phyloP scores from a whole-genome alignment of 1,284 basidiomycete genomes.

The Moesziomyces aphidis region DNA sequence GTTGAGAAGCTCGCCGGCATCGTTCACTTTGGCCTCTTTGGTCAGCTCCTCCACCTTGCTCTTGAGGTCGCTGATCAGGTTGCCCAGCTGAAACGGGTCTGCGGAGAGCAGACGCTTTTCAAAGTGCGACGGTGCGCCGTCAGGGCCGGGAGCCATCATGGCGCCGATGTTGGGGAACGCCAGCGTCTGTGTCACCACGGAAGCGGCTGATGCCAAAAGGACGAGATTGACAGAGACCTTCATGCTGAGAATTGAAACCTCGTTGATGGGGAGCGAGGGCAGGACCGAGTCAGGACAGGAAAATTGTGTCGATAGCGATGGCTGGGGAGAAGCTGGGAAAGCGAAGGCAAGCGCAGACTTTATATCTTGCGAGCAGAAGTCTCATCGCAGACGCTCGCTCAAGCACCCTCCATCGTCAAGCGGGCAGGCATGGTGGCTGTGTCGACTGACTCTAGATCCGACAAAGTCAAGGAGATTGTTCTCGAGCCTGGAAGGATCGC shows the following conservation, averaged over 20 bases:
- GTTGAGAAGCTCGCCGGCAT: conserved; percentile 2
- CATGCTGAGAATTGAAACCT: conserved; percentile 4
- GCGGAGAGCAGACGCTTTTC: conserved; percentile 19
- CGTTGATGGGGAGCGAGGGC: not conserved
- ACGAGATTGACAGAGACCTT: conserved; percentile 12
- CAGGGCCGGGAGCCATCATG: conserved; percentile 18
- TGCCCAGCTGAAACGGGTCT: conserved; percentile 7
- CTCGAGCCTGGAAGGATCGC: too few species aligned
- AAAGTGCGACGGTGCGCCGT: conserved; percentile 19
- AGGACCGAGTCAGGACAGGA: not conserved
- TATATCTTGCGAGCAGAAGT: too few species aligned
- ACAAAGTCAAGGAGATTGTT: too few species aligned
- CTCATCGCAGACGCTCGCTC: too few species aligned
- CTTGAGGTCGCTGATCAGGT: conserved; percentile 8
- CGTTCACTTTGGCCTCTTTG: not conserved
- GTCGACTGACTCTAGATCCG: too few species aligned
- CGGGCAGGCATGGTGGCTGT: too few species aligned
- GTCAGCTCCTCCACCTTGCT: conserved; percentile 12
- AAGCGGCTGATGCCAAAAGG: conserved; percentile 10
- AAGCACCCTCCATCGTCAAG: too few species aligned
- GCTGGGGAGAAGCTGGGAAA: too few species aligned
- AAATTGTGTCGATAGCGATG: too few species aligned
- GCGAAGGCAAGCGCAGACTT: too few species aligned
- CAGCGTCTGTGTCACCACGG: conserved; percentile 2
- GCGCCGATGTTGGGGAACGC: conserved; percentile 21